These are phyloP conservation scores for Physocladia obscura DNA, from an alignment of 192 early-diverging fungal species.

Conservation along the genomic window DNA sequence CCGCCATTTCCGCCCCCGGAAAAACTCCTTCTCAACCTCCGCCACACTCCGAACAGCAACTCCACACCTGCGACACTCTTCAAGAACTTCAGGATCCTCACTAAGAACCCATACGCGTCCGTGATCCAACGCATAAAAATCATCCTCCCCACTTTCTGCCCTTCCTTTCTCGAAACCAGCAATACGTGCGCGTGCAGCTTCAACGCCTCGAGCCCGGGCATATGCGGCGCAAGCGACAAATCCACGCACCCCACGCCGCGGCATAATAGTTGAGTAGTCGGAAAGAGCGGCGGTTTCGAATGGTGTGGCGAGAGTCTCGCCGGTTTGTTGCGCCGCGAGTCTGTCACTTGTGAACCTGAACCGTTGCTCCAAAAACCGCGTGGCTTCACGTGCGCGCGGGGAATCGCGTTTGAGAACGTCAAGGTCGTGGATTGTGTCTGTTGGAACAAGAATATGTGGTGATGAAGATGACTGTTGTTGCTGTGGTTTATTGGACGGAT, in stretches of 20 bases:
- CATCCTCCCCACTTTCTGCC: too few species aligned
- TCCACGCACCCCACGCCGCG: not conserved
- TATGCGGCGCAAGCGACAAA: conserved; percentile 6
- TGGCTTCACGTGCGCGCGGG: conserved; percentile 45
- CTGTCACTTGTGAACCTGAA: conserved; percentile 37
- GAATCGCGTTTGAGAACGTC: conserved; percentile 45
- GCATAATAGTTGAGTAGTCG: too few species aligned
- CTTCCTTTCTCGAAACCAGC: not conserved
- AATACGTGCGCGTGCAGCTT: not conserved
- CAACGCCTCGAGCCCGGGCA: too few species aligned
- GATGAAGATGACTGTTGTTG: too few species aligned
- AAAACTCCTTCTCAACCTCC: conserved; percentile 12
- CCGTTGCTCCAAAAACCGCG: conserved; percentile 53
- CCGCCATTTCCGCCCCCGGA: too few species aligned
- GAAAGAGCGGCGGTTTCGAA: too few species aligned
- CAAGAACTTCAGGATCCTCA: conserved; percentile 4
- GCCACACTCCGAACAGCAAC: conserved; percentile 6
- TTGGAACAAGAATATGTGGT: not conserved
- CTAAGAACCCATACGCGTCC: conserved; percentile 6
- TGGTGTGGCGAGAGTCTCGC: too few species aligned
- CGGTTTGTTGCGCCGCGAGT: conserved; percentile 39
- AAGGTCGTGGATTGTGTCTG: conserved; percentile 39
- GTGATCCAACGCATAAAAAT: not conserved
- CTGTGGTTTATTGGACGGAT: too few species aligned
- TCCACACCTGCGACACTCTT: conserved; percentile 15